Percentiles rank a stretch among this genome's conserved stretches.
Evolutionary conservation across 805 yeast genomes (phyloP).

Genomic region (Myxozyma sirexii): DNA sequence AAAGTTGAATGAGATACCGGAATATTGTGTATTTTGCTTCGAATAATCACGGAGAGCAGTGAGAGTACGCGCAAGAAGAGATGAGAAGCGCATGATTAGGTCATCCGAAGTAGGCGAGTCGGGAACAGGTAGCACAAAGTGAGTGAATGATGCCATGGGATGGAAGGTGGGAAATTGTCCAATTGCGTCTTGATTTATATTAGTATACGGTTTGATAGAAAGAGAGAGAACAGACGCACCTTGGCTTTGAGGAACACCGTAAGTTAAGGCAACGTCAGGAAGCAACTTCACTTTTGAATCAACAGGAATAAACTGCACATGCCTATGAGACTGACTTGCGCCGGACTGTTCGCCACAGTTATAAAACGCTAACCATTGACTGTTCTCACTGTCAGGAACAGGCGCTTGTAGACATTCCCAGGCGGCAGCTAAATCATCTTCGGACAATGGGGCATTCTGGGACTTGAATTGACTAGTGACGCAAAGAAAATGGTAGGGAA

Average conservation of each 20-base stretch:
- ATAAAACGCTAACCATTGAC: conserved; percentile 75
- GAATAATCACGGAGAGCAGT: conserved; percentile 51
- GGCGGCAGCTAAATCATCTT: conserved; percentile 66
- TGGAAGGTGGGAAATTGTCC: conserved; percentile 62
- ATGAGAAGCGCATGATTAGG: conserved; percentile 68
- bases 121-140: conserved; percentile 71
- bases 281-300: conserved; percentile 62
- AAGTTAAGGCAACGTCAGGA: conserved; percentile 48
- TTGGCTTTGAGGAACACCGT: conserved; percentile 12
- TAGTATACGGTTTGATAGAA: neutral
- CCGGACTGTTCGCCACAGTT: conserved; percentile 89
- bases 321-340: conserved; percentile 94
- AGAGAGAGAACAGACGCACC: neutral
- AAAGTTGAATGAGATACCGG: conserved; percentile 72
- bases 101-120: conserved; percentile 53
- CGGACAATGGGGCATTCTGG: conserved; percentile 72
- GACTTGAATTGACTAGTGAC: conserved; percentile 74
- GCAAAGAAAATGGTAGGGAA: conserved; percentile 74
- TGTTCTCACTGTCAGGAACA: conserved; percentile 40
- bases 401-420: conserved; percentile 53
- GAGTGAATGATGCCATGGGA: conserved; percentile 72
- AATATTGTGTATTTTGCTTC: conserved; percentile 12
- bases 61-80: conserved; percentile 70
- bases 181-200: conserved; percentile 17
- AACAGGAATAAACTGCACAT: conserved; percentile 78